phyloP scores from a whole-genome alignment of 148 eudicot genomes.

The Vaccinium myrtillus region DNA sequence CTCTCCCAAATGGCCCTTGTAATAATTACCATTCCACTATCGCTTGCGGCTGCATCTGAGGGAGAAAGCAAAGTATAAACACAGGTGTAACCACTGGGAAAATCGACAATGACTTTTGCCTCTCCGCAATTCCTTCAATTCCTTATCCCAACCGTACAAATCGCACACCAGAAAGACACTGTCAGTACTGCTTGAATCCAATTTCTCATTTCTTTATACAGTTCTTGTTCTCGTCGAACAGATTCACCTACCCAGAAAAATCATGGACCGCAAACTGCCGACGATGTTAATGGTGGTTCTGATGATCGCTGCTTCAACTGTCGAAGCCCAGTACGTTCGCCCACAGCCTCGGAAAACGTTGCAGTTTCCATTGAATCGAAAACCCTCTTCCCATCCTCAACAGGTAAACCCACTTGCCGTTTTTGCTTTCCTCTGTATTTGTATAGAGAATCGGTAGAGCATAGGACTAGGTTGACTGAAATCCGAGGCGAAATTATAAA shows the following conservation, averaged over 20 bases:
- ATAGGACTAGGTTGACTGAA: background rate
- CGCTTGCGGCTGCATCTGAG: no score
- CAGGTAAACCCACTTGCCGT: slow-evolving; percentile 41
- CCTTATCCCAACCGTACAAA: background rate
- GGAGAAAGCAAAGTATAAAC: no score
- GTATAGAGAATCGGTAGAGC: background rate
- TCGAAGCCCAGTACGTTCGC: slow-evolving; percentile 50
- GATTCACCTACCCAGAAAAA: background rate
- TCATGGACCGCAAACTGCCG: slow-evolving; percentile 14
- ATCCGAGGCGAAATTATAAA: background rate
- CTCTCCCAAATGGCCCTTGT: no score
- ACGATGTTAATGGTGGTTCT: background rate
- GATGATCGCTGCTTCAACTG: slow-evolving; percentile 1
- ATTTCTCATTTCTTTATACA: no score
- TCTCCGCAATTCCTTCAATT: background rate
- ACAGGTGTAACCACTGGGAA: no score
- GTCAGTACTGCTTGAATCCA: no score
- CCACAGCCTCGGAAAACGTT: slow-evolving; percentile 66
- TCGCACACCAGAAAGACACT: background rate
- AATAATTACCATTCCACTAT: no score
- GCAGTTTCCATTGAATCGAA: slow-evolving; percentile 44
- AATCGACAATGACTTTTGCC: no score
- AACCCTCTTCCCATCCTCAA: slow-evolving; percentile 54
- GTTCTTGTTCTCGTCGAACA: background rate
- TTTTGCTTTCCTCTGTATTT: background rate